These are phyloP conservation scores for Arthroderma uncinatum DNA, from an alignment of 2,329 filamentous ascomycete species.

Conservation along the genomic window DNA sequence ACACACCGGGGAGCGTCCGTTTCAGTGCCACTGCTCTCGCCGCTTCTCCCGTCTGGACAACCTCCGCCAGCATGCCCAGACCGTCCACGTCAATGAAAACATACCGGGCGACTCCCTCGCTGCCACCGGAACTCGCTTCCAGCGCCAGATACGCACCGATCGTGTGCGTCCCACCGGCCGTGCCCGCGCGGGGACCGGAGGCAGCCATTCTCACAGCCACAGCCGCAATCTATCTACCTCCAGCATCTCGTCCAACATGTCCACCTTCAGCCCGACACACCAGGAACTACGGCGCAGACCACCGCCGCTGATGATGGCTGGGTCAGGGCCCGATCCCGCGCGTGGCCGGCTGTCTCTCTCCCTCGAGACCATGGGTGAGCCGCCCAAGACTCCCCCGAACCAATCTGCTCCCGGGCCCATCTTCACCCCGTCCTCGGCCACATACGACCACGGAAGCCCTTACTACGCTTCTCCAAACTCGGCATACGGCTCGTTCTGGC, in stretches of 20 bases:
- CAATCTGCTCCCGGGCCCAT: constrained; percentile 56
- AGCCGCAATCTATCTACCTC: constrained; percentile 77
- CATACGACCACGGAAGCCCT: constrained; percentile 58
- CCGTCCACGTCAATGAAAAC: constrained; percentile 93
- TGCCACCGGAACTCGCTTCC: constrained; percentile 81
- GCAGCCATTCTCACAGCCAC: constrained; percentile 63
- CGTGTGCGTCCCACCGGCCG: constrained; percentile 64
- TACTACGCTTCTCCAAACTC: constrained; percentile 68
- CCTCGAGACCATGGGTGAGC: constrained; percentile 52
- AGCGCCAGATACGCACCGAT: constrained; percentile 82
- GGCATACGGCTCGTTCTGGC: constrained; percentile 52
- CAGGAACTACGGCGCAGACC: constrained; percentile 62
- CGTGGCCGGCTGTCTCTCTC: constrained; percentile 49
- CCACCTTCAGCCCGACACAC: constrained; percentile 51
- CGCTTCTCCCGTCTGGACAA: constrained; percentile 93
- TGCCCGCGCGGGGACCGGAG: constrained; percentile 64
- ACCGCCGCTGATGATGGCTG: constrained; percentile 70
- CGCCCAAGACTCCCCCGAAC: constrained; percentile 52
- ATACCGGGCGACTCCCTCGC: constrained; percentile 90
- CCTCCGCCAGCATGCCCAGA: constrained; percentile 89
- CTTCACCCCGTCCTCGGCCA: constrained; percentile 67
- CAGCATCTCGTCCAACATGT: constrained; percentile 67
- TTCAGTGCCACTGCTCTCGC: constrained; percentile 88
- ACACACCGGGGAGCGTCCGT: constrained; percentile 93
- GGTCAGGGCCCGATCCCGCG: constrained; percentile 43